Conservation (phyloP, 2,329 filamentous ascomycete genomes). For the Fusarium austroafricanum region DNA sequence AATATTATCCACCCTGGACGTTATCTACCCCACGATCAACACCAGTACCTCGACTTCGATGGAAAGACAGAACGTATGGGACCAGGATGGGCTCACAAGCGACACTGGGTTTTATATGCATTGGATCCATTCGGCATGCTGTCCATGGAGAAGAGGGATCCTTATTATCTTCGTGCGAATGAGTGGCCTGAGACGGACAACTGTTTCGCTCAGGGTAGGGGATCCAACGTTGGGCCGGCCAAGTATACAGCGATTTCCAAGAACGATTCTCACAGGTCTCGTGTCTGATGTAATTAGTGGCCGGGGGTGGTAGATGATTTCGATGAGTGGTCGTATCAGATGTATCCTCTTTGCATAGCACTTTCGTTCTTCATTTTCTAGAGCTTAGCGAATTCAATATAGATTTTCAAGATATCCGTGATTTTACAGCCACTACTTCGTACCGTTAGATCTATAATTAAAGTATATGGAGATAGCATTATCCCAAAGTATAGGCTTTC, state of each 20-base stretch:
- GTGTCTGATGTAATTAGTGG: constrained; percentile 27
- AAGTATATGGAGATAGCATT: background rate
- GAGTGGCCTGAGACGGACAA: constrained; percentile 37
- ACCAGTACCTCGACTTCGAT: constrained; percentile 55
- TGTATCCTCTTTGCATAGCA: background rate
- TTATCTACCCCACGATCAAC: constrained; percentile 53
- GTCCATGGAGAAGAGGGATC: constrained; percentile 40
- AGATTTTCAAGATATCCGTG: background rate
- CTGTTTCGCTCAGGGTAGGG: constrained; percentile 41
- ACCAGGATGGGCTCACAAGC: constrained; percentile 44
- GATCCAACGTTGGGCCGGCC: constrained; percentile 28
- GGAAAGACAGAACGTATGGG: constrained; percentile 51
- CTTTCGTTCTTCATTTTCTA: background rate
- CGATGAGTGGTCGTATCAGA: background rate
- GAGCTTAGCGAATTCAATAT: background rate
- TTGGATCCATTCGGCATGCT: constrained; percentile 43
- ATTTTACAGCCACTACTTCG: background rate
- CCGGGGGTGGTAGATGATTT: background rate
- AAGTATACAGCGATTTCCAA: constrained; percentile 27
- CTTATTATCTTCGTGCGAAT: constrained; percentile 36
- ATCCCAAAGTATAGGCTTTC: background rate
- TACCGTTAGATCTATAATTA: background rate
- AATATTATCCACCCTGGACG: constrained; percentile 58
- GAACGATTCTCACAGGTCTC: constrained; percentile 9
- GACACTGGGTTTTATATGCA: constrained; percentile 31